A percentile compares a stretch with the other conserved stretches of the same genome.
Evolutionary conservation across 1,139 yeast genomes (phyloP).

Genomic region (Insectozyma bohioensis): DNA sequence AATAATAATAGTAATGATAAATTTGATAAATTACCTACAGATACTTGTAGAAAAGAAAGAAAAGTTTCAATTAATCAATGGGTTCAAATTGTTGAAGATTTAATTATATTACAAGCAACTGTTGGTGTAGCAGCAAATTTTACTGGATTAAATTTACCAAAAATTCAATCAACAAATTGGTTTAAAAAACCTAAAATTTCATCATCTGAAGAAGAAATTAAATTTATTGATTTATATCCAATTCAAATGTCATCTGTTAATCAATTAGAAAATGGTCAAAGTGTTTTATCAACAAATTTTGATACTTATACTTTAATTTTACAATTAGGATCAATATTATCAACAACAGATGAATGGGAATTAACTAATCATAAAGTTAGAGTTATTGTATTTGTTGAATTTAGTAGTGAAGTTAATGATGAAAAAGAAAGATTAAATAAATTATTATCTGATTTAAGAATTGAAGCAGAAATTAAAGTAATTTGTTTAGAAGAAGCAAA

Average conservation of each 20-base stretch:
- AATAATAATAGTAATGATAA: conserved; percentile 13
- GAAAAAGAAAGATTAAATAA: conserved; percentile 62
- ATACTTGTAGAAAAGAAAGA: conserved; percentile 68
- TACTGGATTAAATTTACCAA: conserved; percentile 57
- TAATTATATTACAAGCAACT: conserved; percentile 88
- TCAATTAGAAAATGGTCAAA: conserved; percentile 61
- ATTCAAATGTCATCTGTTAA: conserved; percentile 92
- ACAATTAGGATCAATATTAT: conserved; percentile 87
- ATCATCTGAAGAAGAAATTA: conserved; percentile 19
- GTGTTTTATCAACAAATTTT: conserved; percentile 80
- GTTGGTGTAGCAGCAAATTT: conserved; percentile 94
- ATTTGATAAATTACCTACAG: conserved; percentile 66
- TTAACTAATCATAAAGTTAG: conserved; percentile 63
- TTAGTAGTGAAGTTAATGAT: conserved; percentile 62
- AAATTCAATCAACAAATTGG: conserved; percentile 16
- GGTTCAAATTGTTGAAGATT: conserved; percentile 90
- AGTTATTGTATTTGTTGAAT: conserved; percentile 88
- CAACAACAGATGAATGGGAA: conserved; percentile 93
- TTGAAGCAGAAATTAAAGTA: conserved; percentile 75
- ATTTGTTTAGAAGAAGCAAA: conserved; percentile 62
- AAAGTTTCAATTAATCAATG: conserved; percentile 75
- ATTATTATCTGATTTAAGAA: conserved; percentile 72
- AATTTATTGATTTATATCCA: conserved; percentile 85
- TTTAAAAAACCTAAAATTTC: conserved; percentile 18
- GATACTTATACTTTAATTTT: conserved; percentile 92